These are phyloP conservation scores for Bertia moriformis DNA, from an alignment of 2,329 filamentous ascomycete genomes.

Conservation along the genomic window DNA sequence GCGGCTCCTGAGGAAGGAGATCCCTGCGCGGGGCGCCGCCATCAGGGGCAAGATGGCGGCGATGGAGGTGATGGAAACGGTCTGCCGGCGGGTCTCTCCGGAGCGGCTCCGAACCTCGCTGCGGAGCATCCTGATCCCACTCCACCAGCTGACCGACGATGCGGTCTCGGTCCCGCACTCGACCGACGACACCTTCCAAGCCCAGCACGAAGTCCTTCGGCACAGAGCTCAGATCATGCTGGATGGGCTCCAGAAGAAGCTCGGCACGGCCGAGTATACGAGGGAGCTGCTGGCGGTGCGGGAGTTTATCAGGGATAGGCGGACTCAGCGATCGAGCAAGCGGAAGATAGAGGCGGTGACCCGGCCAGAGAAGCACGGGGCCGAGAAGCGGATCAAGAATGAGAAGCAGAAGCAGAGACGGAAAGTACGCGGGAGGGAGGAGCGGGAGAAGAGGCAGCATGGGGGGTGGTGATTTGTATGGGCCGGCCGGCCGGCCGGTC, in stretches of 20 bases:
- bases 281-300: slow-evolving; percentile 58
- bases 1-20: slow-evolving; percentile 64
- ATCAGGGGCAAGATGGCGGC: slow-evolving; percentile 64
- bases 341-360: slow-evolving; percentile 76
- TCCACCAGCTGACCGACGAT: slow-evolving; percentile 75
- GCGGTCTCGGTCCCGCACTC: slow-evolving; percentile 59
- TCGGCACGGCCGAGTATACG: slow-evolving; percentile 72
- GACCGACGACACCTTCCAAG: slow-evolving; percentile 54
- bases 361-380: slow-evolving; percentile 64
- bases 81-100: slow-evolving; percentile 45
- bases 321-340: slow-evolving; percentile 67
- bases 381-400: slow-evolving; percentile 68
- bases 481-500: no score
- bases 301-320: slow-evolving; percentile 53
- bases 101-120: slow-evolving; percentile 47
- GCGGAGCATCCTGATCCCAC: slow-evolving; percentile 38
- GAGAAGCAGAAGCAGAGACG: slow-evolving; percentile 72
- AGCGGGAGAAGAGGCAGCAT: slow-evolving; percentile 58
- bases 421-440: slow-evolving; percentile 64
- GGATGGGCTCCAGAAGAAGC: slow-evolving; percentile 68
- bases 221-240: slow-evolving; percentile 63
- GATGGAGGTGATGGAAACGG: slow-evolving; percentile 58
- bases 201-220: slow-evolving; percentile 56
- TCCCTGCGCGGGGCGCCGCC: slow-evolving; percentile 43
- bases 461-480: slow-evolving; percentile 41